A percentile compares a stretch with the other conserved stretches of the same genome.
Conservation (phyloP, 2,329 filamentous ascomycete species). For the Xylariaceae sp. region DNA sequence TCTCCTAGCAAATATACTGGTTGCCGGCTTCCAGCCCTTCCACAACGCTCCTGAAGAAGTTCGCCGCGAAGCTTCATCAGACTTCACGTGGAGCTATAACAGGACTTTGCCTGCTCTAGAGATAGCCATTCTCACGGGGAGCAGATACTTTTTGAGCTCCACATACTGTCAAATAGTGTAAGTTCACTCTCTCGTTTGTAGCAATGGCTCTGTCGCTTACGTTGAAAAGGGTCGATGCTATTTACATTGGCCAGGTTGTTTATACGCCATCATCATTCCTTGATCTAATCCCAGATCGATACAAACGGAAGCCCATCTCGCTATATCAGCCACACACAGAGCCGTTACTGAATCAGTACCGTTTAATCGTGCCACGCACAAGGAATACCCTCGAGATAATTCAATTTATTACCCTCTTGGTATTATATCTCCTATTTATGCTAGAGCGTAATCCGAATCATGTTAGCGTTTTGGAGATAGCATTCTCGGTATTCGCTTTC, state of each 20-base stretch:
- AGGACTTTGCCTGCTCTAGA: constrained; percentile 78
- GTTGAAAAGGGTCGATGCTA: constrained; percentile 67
- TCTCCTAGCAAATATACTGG: constrained; percentile 77
- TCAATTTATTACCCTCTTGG: constrained; percentile 74
- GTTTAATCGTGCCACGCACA: constrained; percentile 80
- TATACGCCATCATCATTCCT: constrained; percentile 84
- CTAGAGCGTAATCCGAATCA: constrained; percentile 63
- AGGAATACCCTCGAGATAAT: constrained; percentile 75
- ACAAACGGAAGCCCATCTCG: constrained; percentile 82
- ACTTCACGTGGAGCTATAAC: constrained; percentile 54
- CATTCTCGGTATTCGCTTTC: constrained; percentile 75
- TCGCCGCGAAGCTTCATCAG: constrained; percentile 60
- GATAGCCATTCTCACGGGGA: constrained; percentile 82
- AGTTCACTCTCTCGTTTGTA: constrained; percentile 24
- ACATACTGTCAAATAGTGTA: constrained; percentile 79
- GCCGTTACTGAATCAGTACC: constrained; percentile 82
- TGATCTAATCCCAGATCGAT: constrained; percentile 84
- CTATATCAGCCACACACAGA: constrained; percentile 79
- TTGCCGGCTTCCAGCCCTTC: constrained; percentile 84
- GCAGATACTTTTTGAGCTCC: constrained; percentile 77
- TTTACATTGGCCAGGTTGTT: constrained; percentile 79
- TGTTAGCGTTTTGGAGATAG: constrained; percentile 64
- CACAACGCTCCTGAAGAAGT: constrained; percentile 78
- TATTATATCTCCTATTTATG: constrained; percentile 77
- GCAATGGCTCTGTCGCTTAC: constrained; percentile 17